Evolutionary conservation across 2,329 filamentous ascomycete species (phyloP).

Genomic region (Elsinoe arachidis): DNA sequence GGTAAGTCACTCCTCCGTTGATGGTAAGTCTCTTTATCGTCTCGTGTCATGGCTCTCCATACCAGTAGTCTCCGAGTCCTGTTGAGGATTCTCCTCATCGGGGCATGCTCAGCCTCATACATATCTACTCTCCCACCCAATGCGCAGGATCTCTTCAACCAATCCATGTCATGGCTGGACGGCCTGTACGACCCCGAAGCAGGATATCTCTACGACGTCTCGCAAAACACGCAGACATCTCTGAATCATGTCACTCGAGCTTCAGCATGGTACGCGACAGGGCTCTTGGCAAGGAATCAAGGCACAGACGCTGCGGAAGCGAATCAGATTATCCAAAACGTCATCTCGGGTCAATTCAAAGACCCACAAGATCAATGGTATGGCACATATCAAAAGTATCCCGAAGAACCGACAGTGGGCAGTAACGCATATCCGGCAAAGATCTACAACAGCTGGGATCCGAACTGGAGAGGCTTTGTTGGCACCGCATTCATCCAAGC

Average conservation of each 20-base stretch:
- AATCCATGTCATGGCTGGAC: conserved; percentile 50
- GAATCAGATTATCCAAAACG: conserved; percentile 45
- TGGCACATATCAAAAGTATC: conserved; percentile 46
- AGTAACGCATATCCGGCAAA: conserved; percentile 40
- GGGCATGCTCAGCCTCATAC: background rate
- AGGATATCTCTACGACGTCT: conserved; percentile 47
- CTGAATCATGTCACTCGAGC: conserved; percentile 49
- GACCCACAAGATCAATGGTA: conserved; percentile 47
- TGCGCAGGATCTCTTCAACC: conserved; percentile 26
- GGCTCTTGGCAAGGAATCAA: conserved; percentile 48
- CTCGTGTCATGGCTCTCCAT: background rate
- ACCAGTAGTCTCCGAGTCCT: background rate
- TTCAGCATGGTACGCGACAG: conserved; percentile 52
- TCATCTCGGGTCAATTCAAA: conserved; percentile 47
- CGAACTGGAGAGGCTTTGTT: conserved; percentile 57
- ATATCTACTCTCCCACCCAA: conserved; percentile 7
- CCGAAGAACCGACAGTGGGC: conserved; percentile 51
- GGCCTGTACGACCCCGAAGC: conserved; percentile 44
- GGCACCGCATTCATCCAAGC: conserved; percentile 51
- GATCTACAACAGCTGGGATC: conserved; percentile 53
- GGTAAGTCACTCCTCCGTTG: no score
- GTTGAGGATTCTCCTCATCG: background rate
- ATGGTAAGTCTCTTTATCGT: no score
- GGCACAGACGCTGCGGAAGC: conserved; percentile 43
- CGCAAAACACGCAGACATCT: conserved; percentile 31